These are phyloP conservation scores for Gorgonomyces haynaldii DNA, from an alignment of 192 early-diverging fungal species.

Conservation along the genomic window DNA sequence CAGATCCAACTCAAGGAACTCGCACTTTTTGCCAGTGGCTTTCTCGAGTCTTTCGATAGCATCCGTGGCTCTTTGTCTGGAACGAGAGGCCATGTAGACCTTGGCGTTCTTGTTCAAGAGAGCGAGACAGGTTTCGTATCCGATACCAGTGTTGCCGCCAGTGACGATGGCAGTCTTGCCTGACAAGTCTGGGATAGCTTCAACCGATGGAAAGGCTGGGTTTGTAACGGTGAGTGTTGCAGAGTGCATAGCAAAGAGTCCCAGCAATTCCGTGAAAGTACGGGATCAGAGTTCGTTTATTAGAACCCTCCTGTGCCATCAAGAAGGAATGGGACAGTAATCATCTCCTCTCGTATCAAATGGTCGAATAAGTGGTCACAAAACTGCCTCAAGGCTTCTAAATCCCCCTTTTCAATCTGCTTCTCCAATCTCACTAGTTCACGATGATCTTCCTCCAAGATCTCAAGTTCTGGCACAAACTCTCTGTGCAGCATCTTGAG, in stretches of 20 bases:
- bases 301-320: background rate
- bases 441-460: background rate
- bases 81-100: conserved; percentile 17
- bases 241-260: too few relatives aligned
- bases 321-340: background rate
- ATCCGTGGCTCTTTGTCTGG: conserved; percentile 3
- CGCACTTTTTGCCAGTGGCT: conserved; percentile 8
- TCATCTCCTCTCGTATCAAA: background rate
- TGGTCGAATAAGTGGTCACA: background rate
- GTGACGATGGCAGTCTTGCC: conserved; percentile 22
- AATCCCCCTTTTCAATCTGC: background rate
- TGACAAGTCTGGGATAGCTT: conserved; percentile 9
- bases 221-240: too few relatives aligned
- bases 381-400: background rate
- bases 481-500: background rate
- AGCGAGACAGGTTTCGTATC: conserved; percentile 8
- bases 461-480: background rate
- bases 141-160: conserved; percentile 31
- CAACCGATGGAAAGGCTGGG: too few relatives aligned
- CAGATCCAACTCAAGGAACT: conserved; percentile 28
- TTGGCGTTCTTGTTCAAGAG: conserved; percentile 15
- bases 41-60: conserved; percentile 14
- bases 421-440: conserved; percentile 2
- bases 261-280: too few relatives aligned
- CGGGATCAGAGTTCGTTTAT: too few relatives aligned